These are phyloP conservation scores for Heteromeles arbutifolia DNA, from an alignment of 306 rosid species.

Conservation along the genomic window DNA sequence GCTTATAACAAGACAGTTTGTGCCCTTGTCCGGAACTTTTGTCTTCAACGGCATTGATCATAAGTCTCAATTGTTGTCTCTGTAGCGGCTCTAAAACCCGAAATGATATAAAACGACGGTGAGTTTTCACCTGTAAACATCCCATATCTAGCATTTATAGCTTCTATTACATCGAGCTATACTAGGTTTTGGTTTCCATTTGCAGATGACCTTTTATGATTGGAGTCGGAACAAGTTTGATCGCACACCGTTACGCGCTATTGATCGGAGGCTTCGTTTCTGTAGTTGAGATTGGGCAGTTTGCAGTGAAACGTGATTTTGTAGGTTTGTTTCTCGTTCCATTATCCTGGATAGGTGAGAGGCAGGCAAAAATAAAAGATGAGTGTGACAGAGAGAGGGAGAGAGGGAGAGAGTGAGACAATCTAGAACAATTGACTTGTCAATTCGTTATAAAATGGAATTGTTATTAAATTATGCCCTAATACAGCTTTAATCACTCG, in stretches of 20 bases:
- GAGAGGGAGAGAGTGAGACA: not conserved
- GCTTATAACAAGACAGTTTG: slow-evolving; percentile 93
- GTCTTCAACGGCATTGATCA: slow-evolving; percentile 93
- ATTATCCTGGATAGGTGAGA: not conserved
- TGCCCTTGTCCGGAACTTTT: slow-evolving; percentile 82
- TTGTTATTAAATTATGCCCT: not conserved
- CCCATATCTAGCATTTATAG: not conserved
- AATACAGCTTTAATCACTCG: not conserved
- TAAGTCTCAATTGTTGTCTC: slow-evolving; percentile 73
- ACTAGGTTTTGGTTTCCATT: slow-evolving; percentile 2
- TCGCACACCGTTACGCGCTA: not conserved
- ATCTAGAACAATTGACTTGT: not conserved
- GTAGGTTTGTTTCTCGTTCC: not conserved
- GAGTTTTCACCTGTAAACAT: slow-evolving; percentile 1
- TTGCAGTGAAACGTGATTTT: not conserved
- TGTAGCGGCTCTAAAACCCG: slow-evolving; percentile 27
- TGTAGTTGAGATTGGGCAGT: not conserved
- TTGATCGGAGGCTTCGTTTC: slow-evolving; percentile 1
- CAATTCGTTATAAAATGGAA: not conserved
- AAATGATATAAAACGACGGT: slow-evolving; percentile 1
- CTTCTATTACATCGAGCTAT: not conserved
- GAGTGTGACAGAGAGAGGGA: not conserved
- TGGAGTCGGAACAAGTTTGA: not conserved
- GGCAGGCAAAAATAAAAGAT: not conserved
- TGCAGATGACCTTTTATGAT: slow-evolving; percentile 20